These are phyloP conservation scores for Dactylellina leptospora DNA, from an alignment of 2,329 filamentous ascomycete species.

Conservation along the genomic window DNA sequence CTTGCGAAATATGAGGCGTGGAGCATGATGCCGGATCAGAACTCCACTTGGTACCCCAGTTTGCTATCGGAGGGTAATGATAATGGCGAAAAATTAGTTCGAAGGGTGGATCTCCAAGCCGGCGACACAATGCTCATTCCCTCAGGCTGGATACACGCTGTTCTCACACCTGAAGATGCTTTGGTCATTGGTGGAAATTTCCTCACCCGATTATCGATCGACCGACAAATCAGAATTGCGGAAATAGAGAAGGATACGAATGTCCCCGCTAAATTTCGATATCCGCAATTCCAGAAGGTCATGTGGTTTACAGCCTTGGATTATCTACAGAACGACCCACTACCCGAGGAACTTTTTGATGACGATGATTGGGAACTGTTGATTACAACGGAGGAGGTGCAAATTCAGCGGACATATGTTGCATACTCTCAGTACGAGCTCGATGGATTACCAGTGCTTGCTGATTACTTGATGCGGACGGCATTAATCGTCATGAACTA, in stretches of 20 bases:
- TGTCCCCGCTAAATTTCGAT: slow-evolving; percentile 72
- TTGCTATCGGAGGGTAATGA: slow-evolving; percentile 34
- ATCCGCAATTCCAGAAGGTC: slow-evolving; percentile 74
- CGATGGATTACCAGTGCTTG: slow-evolving; percentile 55
- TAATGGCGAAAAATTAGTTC: slow-evolving; percentile 38
- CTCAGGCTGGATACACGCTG: slow-evolving; percentile 76
- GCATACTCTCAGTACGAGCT: slow-evolving; percentile 56
- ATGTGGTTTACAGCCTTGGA: slow-evolving; percentile 74
- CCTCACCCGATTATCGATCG: slow-evolving; percentile 71
- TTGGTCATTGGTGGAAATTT: slow-evolving; percentile 77
- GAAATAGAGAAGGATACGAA: slow-evolving; percentile 75
- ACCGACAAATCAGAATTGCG: slow-evolving; percentile 72
- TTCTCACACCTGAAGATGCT: slow-evolving; percentile 75
- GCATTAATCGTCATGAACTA: slow-evolving; percentile 56
- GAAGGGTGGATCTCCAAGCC: slow-evolving; percentile 66
- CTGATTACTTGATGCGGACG: slow-evolving; percentile 55
- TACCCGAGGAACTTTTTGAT: slow-evolving; percentile 68
- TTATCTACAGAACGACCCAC: slow-evolving; percentile 71
- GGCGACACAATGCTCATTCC: slow-evolving; percentile 77
- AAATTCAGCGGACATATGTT: slow-evolving; percentile 68
- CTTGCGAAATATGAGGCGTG: slow-evolving; percentile 76
- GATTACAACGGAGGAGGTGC: slow-evolving; percentile 71
- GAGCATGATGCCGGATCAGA: slow-evolving; percentile 73
- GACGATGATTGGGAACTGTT: slow-evolving; percentile 65
- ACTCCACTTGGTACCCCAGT: slow-evolving; percentile 65